Percentiles rank a stretch among this genome's conserved stretches.
Evolutionary conservation across 1,284 basidiomycete genomes (phyloP).

Genomic region (Moesziomyces globuligerus): DNA sequence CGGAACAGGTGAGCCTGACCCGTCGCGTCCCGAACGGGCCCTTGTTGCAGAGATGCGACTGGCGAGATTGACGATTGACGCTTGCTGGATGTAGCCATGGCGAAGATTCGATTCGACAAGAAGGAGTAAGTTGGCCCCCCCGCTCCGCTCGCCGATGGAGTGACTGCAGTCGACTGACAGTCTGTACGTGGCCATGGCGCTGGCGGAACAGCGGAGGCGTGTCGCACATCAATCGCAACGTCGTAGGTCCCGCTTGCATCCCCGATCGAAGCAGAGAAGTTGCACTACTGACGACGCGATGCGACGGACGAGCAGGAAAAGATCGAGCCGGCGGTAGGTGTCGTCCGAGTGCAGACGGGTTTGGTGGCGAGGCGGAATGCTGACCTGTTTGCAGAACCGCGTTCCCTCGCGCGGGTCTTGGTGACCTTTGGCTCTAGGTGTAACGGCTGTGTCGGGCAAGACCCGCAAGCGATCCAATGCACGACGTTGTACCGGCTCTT

Average conservation of each 20-base stretch:
- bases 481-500: too few relatives aligned
- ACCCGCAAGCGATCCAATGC: too few relatives aligned
- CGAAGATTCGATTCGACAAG: conserved; percentile 29
- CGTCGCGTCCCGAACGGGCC: too few relatives aligned
- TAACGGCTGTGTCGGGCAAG: too few relatives aligned
- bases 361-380: background rate
- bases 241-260: conserved; percentile 12
- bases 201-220: conserved; percentile 3
- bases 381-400: conserved; percentile 3
- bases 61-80: too few relatives aligned
- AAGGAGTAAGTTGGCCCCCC: conserved; percentile 4
- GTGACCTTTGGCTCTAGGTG: conserved; percentile 4
- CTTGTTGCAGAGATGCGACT: too few relatives aligned
- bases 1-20: conserved; percentile 6
- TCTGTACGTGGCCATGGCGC: too few relatives aligned
- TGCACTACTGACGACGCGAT: background rate
- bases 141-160: background rate
- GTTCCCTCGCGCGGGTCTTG: conserved; percentile 3
- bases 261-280: too few relatives aligned
- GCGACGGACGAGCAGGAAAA: conserved; percentile 6
- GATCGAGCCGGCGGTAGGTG: conserved; percentile 14
- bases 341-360: background rate
- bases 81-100: conserved; percentile 22
- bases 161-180: too few relatives aligned
- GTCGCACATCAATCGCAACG: conserved; percentile 18